These are phyloP conservation scores for Hemisphaericaspora xylofermentans DNA, from an alignment of 1,139 yeast genomes.

Conservation along the genomic window DNA sequence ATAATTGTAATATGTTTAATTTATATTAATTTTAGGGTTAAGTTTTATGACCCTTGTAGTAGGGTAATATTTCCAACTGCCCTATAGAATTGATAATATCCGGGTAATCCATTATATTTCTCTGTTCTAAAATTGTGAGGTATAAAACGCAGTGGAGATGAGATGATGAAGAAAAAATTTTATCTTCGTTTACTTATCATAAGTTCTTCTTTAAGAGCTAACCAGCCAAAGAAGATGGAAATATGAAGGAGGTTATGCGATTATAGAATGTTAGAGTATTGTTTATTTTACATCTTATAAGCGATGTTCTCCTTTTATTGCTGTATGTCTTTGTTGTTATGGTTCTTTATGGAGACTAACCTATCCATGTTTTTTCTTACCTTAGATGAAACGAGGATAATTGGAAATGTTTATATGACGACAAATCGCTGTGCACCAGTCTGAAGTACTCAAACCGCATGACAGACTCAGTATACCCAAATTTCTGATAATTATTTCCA, in stretches of 20 bases:
- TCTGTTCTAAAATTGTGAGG: neutral
- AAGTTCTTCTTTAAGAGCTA: neutral
- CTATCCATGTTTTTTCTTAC: neutral
- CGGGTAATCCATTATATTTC: neutral
- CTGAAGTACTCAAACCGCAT: slow-evolving; percentile 40
- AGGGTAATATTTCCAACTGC: too few relatives aligned
- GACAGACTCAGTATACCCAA: slow-evolving; percentile 50
- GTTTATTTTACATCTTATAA: slow-evolving; percentile 1
- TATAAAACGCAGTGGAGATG: neutral
- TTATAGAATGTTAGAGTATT: slow-evolving; percentile 1
- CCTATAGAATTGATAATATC: neutral
- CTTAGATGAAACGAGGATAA: neutral
- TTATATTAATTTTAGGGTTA: too few relatives aligned
- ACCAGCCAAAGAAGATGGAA: neutral
- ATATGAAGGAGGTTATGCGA: neutral
- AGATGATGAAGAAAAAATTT: neutral
- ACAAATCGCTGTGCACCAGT: slow-evolving; percentile 52
- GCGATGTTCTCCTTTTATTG: neutral
- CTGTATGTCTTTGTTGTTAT: neutral
- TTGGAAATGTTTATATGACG: slow-evolving; percentile 24
- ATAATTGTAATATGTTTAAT: too few relatives aligned
- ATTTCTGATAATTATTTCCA: slow-evolving; percentile 29
- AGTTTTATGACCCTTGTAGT: too few relatives aligned
- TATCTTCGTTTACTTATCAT: neutral
- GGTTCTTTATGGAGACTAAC: too few relatives aligned